These are phyloP conservation scores for Talaromyces thailandensis DNA, from an alignment of 495 filamentous ascomycete genomes.

Conservation along the genomic window DNA sequence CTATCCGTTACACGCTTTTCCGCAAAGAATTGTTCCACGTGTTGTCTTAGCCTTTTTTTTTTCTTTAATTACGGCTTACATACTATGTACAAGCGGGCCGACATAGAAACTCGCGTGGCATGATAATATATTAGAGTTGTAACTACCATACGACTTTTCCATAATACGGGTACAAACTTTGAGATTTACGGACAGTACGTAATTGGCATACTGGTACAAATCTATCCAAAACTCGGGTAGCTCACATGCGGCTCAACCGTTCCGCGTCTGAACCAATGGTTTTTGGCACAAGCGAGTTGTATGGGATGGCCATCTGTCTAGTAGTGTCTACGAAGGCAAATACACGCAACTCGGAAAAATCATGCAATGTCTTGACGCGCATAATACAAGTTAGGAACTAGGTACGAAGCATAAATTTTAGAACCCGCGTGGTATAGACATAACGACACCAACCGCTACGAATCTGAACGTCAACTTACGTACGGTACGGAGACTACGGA, in stretches of 20 bases:
- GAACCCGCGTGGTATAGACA: not conserved
- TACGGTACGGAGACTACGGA: no score
- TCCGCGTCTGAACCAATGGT: not conserved
- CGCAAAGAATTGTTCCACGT: not conserved
- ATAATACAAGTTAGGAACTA: not conserved
- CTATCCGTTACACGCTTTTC: not conserved
- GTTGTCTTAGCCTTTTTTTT: not conserved
- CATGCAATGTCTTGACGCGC: not conserved
- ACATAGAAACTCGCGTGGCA: not conserved
- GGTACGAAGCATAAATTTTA: not conserved
- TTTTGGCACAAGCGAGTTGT: not conserved
- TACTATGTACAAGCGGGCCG: not conserved
- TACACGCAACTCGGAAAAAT: not conserved
- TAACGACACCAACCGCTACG: not conserved
- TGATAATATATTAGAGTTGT: not conserved
- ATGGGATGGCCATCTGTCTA: no score
- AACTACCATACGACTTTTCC: not conserved
- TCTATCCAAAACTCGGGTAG: not conserved
- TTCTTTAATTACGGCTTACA: not conserved
- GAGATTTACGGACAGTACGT: not conserved
- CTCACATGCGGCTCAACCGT: not conserved
- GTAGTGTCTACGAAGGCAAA: no score
- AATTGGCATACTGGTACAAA: not conserved
- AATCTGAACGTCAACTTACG: not conserved
- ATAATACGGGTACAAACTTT: not conserved